Base-by-base conservation (phyloP, 1,284 basidiomycete genomes). In the Apiotrichum brassicae region DNA sequence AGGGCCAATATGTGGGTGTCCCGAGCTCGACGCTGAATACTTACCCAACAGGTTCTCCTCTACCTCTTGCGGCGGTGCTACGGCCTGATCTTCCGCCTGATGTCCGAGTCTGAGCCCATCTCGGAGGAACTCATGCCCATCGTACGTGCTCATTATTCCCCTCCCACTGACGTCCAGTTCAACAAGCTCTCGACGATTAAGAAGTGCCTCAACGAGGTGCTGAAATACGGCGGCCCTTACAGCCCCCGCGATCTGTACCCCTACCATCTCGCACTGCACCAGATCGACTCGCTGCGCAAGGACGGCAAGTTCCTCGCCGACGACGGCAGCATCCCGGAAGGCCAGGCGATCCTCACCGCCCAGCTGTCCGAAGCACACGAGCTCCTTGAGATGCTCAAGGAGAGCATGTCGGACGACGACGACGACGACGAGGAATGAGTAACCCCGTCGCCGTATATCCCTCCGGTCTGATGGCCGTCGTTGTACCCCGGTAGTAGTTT, bases 101-200 rank as follows among this genome's bases (percentile, higher is more conserved):
- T 99, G 58, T 93, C 92, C 22, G 93, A 92, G n/a, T 92, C 88
- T 49, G 94, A 97, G 74, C 95, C 95, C 0, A 92, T 99, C n/a
- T 95, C 91, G 0, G 93, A 97, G 70, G 93, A 97, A 71, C 76
- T 97, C 26, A 95, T 95, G 86, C 93, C 93, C 6, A 82, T 97
- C 51, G 94, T 94, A 73, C 60, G 84, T 74, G 63, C n/a, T 6
- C 11, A 23, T 53, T 55, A 20, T 28, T 18, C 48, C 25, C 2
- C n/a, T 12, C 41, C 14, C 28, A 30, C 48, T 59, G 13, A 57
- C 45, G 7, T 3, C 13, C 58, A 91, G 88, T 88, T 90, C 8
- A 94, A 94, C 76, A 94, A 94, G 66, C 75, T 94, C 3, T 87
- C 87, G 18, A 93, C 89, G 0, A 85, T 92, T 58, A 94, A 93